Conservation (phyloP, 164 flowering plant genomes). For the Vitis labrusca region DNA sequence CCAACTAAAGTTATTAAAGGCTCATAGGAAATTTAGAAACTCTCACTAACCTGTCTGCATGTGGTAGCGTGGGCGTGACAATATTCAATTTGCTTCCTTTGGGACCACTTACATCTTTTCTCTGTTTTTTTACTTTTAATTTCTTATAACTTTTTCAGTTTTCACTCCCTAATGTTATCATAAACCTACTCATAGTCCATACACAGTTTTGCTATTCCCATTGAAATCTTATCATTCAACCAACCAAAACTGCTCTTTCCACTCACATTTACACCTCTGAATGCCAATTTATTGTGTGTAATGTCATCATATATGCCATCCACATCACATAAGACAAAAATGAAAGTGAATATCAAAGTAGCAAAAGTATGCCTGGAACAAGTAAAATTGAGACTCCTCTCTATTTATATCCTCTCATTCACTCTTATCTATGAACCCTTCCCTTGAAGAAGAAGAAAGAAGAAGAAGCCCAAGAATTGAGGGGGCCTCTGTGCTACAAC, state of each 20-base stretch:
- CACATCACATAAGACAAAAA: constrained; percentile 9
- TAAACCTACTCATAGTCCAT: background rate
- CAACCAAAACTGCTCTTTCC: background rate
- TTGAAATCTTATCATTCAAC: background rate
- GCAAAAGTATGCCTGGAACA: constrained; percentile 7
- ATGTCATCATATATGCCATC: background rate
- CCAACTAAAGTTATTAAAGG: constrained; percentile 25
- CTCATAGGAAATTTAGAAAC: constrained; percentile 18
- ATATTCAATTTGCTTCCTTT: constrained; percentile 24
- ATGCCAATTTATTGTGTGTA: background rate
- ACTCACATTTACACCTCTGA: background rate
- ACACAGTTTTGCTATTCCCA: background rate
- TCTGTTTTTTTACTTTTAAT: constrained; percentile 2
- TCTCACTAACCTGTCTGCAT: constrained; percentile 25
- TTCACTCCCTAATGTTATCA: constrained; percentile 2
- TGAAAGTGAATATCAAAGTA: background rate
- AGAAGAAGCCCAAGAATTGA: background rate
- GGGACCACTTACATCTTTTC: constrained; percentile 20
- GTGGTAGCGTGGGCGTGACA: constrained; percentile 30
- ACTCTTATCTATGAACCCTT: constrained; percentile 13
- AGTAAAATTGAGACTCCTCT: background rate
- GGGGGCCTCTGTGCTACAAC: background rate
- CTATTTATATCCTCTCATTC: constrained; percentile 26
- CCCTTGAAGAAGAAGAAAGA: background rate
- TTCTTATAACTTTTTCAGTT: background rate